A percentile compares a stretch with the other conserved stretches of the same genome.
Evolutionary conservation across 768 basidiomycete species (phyloP).

Genomic region (Hydnomerulius pinastri): DNA sequence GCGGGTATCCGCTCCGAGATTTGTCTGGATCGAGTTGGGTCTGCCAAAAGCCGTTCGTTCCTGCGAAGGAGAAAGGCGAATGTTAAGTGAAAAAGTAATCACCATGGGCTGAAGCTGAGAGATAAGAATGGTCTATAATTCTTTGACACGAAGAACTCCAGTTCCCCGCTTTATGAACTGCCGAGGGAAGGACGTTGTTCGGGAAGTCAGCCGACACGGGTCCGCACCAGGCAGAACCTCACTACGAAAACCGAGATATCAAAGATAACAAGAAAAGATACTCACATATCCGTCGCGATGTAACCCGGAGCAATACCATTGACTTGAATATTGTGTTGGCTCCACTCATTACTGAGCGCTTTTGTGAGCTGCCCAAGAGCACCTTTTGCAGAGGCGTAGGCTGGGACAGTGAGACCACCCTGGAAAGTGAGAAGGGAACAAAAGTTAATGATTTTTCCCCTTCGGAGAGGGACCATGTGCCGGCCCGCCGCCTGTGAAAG

Average conservation of each 20-base stretch:
- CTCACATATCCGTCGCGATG: conserved; percentile 85
- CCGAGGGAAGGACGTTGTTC: background rate
- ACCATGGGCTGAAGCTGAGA: conserved; percentile 1
- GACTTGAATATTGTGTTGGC: conserved; percentile 82
- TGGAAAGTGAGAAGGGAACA: conserved; percentile 53
- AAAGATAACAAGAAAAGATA: conserved; percentile 21
- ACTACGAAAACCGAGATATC: background rate
- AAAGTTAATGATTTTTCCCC: conserved; percentile 76
- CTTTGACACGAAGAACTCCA: conserved; percentile 10
- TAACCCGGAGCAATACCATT: conserved; percentile 90
- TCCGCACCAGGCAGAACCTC: conserved; percentile 1
- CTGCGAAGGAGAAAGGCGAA: conserved; percentile 34
- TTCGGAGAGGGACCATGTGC: conserved; percentile 79
- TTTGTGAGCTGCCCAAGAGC: conserved; percentile 85
- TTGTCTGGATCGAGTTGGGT: conserved; percentile 61
- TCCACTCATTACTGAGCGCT: conserved; percentile 93
- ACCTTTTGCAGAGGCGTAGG: conserved; percentile 91
- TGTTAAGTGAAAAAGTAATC: conserved; percentile 12
- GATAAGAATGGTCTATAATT: conserved; percentile 1
- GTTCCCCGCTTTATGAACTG: conserved; percentile 4
- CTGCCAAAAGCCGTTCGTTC: conserved; percentile 65
- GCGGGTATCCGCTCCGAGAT: conserved; percentile 74
- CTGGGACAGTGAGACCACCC: conserved; percentile 75
- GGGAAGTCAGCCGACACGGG: conserved; percentile 5
- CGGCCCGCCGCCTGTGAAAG: conserved; percentile 84